A percentile compares a stretch with the other conserved stretches of the same genome.
phyloP scores from a whole-genome alignment of 768 basidiomycete genomes.

The Boletus rubescentipes region DNA sequence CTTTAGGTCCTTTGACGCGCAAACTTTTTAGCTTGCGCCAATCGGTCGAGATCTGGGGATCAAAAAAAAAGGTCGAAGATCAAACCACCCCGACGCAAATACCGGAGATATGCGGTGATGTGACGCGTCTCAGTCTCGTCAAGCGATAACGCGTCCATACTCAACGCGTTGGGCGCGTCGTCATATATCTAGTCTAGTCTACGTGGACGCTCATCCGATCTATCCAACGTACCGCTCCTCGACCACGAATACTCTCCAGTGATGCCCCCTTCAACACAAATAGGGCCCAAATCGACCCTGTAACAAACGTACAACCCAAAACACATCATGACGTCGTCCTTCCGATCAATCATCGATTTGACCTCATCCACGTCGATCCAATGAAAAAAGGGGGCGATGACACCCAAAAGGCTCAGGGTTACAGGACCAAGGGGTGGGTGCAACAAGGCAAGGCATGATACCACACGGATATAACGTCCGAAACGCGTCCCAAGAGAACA shows the following conservation, averaged over 20 bases:
- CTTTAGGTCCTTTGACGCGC: too few species aligned
- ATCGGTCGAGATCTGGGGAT: too few species aligned
- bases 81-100: too few species aligned
- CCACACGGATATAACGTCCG: conserved; percentile 1
- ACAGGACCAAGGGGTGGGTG: neutral
- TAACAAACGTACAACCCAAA: conserved; percentile 4
- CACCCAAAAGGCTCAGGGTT: neutral
- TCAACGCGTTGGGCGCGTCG: neutral
- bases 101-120: too few species aligned
- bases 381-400: neutral
- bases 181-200: neutral
- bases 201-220: neutral
- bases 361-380: neutral
- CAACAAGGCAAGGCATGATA: neutral
- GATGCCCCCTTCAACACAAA: neutral
- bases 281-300: neutral
- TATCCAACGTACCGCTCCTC: neutral
- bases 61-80: too few species aligned
- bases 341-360: conserved; percentile 7
- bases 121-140: neutral
- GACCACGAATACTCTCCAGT: neutral
- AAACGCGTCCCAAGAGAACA: conserved; percentile 1
- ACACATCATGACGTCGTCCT: conserved; percentile 1
- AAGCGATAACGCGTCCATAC: neutral
- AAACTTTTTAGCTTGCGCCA: too few species aligned